A percentile compares a stretch with the other conserved stretches of the same genome.
Conservation (phyloP, 1,139 yeast species). For the Magnusiomyces paraingens region DNA sequence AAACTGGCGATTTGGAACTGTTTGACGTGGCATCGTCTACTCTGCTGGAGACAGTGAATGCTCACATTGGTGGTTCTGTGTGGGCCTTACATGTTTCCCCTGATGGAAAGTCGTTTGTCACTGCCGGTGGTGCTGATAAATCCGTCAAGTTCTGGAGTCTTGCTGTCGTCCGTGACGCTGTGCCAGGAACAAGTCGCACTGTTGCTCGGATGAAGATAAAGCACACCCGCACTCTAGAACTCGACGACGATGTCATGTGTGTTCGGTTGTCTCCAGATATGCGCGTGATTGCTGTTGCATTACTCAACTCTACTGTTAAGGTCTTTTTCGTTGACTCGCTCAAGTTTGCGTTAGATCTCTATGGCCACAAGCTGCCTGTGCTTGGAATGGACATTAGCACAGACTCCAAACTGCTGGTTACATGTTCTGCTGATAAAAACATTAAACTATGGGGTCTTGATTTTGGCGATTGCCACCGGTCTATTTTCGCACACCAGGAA, state of each 20-base stretch:
- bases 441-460: slow-evolving; percentile 98
- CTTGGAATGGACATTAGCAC: slow-evolving; percentile 80
- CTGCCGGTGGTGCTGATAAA: slow-evolving; percentile 88
- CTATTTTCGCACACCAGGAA: slow-evolving; percentile 95
- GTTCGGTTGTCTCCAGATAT: slow-evolving; percentile 81
- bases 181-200: slow-evolving; percentile 60
- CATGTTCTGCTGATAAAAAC: slow-evolving; percentile 95
- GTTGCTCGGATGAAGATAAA: slow-evolving; percentile 52
- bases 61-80: slow-evolving; percentile 54
- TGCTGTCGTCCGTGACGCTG: slow-evolving; percentile 54
- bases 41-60: slow-evolving; percentile 57
- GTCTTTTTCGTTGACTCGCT: slow-evolving; percentile 81
- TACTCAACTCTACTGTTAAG: slow-evolving; percentile 88
- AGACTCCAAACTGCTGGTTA: slow-evolving; percentile 80
- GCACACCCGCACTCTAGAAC: slow-evolving; percentile 75
- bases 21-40: slow-evolving; percentile 84
- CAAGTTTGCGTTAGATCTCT: slow-evolving; percentile 79
- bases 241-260: slow-evolving; percentile 76
- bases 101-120: slow-evolving; percentile 77
- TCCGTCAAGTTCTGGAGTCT: slow-evolving; percentile 86
- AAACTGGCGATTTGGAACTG: slow-evolving; percentile 75
- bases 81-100: slow-evolving; percentile 87
- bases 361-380: slow-evolving; percentile 89
- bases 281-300: slow-evolving; percentile 70
- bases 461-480: slow-evolving; percentile 97